Conservation (phyloP, 2,329 filamentous ascomycete genomes). For the Ophiocordyceps polyrhachis-furcata region DNA sequence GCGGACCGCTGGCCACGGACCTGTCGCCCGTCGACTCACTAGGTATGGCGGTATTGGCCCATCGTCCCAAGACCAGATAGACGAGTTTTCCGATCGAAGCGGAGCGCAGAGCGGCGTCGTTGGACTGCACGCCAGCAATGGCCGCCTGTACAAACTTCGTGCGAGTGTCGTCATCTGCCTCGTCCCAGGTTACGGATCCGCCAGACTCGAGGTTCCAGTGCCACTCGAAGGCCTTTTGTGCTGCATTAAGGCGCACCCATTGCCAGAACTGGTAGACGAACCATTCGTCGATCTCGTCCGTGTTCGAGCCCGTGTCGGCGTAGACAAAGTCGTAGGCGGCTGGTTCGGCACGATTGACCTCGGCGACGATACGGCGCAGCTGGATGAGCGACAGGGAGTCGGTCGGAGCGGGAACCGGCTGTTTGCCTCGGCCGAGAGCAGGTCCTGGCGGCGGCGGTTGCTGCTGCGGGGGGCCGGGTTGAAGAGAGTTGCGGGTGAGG, state of each 20-base stretch:
- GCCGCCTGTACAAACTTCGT: conserved; percentile 37
- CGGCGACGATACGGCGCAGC: conserved; percentile 52
- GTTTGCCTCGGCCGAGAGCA: conserved; percentile 2
- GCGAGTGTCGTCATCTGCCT: conserved; percentile 36
- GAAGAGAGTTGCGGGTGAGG: conserved; percentile 9
- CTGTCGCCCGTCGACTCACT: conserved; percentile 22
- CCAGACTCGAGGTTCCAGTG: conserved; percentile 43
- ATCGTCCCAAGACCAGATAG: conserved; percentile 49
- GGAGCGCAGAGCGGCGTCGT: conserved; percentile 28
- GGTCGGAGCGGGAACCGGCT: conserved; percentile 18
- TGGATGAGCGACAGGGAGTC: conserved; percentile 64
- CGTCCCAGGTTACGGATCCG: conserved; percentile 38
- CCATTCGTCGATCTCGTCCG: conserved; percentile 93
- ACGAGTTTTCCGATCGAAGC: conserved; percentile 37
- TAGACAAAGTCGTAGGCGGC: conserved; percentile 75
- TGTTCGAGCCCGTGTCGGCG: conserved; percentile 51
- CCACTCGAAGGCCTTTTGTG: conserved; percentile 59
- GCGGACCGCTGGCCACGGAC: conserved; percentile 32
- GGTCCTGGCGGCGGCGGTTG: neutral
- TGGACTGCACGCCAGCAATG: conserved; percentile 23
- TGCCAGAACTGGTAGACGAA: conserved; percentile 85
- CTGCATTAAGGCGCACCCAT: conserved; percentile 56
- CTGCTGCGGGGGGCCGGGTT: conserved; percentile 4
- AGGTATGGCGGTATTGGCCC: conserved; percentile 46
- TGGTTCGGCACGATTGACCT: conserved; percentile 51